Evolutionary conservation across 139 green algal species (phyloP), one percentile per base, ranked within the genome.

Genomic region (Chlamydomonas schloesseri): DNA sequence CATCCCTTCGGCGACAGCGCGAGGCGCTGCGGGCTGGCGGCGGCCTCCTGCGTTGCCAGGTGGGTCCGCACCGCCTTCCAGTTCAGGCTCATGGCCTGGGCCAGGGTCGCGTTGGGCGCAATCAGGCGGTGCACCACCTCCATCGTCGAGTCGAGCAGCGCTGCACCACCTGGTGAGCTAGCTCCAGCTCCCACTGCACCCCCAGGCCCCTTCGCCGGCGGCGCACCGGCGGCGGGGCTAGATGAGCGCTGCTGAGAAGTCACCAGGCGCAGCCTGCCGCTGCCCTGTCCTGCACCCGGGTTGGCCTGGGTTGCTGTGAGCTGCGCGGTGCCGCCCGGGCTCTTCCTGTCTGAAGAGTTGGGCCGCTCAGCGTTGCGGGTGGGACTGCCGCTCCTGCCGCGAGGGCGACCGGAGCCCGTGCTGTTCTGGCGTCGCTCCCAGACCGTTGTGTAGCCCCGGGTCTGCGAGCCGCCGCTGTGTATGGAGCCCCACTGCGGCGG

Each of bases 81-180:
- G 37, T 83, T 83, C 0, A 83, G 77, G 33, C 60, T 50, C 77
- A 83, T 50, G 18, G 77, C 77, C 15, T 50, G 77, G 18, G 77
- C 77, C 37, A 83, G 64, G 20, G 62, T 74, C 6, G 60, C 60
- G 46, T 83, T 83, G 26, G 77, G 77, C 62, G 77, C 62, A 20
- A 83, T 64, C 14, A 47, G 26, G 18, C 64, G 28, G 20, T 73
- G 77, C 15, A 83, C 77, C 37, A n/a, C 77, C 37, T 73, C 77
- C 62, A 83, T 37, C 6, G 77, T 73, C 18, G 37, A 37, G 26
- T 73, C 77, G 6, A 83, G 58, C 28, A 83, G 42, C 17, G 15
- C 47, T 1, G 28, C 37, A 24, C 36, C 55, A 8, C 73, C n/a
- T 3, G 42, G 15, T 9, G 37, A 57, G 10, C 69, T 24, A 8